phyloP scores from a whole-genome alignment of 257 asterid genomes.

The Ligustrum vulgare region DNA sequence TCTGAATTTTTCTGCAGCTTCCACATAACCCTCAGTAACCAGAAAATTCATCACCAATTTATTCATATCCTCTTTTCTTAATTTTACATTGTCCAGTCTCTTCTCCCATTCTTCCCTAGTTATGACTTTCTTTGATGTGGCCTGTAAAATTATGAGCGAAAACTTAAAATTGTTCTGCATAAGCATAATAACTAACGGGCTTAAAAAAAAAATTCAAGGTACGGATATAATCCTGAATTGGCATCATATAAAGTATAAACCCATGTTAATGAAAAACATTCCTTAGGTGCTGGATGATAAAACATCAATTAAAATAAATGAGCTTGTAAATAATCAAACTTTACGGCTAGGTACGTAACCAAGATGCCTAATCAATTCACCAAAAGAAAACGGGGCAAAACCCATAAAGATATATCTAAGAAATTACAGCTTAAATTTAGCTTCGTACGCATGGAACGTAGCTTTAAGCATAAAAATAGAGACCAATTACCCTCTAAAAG shows the following conservation, averaged over 20 bases:
- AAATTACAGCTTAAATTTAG: neutral
- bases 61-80: conserved; percentile 76
- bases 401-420: neutral
- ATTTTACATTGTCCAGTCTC: conserved; percentile 52
- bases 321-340: neutral
- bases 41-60: conserved; percentile 82
- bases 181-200: too few relatives aligned
- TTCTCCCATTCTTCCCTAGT: conserved; percentile 84
- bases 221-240: conserved; percentile 1
- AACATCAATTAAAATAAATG: neutral
- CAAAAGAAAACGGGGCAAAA: neutral
- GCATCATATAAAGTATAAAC: neutral
- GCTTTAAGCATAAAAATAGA: neutral
- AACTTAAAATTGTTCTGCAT: neutral
- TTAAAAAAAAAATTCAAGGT: neutral
- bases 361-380: neutral
- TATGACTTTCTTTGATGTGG: conserved; percentile 60
- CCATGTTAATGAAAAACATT: neutral
- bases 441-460: neutral
- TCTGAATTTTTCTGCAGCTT: conserved; percentile 75
- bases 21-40: conserved; percentile 82
- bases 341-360: neutral
- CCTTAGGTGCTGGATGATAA: neutral
- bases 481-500: neutral
- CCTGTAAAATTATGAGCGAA: conserved; percentile 39